Base-by-base conservation (phyloP, 2,329 filamentous ascomycete genomes). In the Aspergillus uvarum region DNA sequence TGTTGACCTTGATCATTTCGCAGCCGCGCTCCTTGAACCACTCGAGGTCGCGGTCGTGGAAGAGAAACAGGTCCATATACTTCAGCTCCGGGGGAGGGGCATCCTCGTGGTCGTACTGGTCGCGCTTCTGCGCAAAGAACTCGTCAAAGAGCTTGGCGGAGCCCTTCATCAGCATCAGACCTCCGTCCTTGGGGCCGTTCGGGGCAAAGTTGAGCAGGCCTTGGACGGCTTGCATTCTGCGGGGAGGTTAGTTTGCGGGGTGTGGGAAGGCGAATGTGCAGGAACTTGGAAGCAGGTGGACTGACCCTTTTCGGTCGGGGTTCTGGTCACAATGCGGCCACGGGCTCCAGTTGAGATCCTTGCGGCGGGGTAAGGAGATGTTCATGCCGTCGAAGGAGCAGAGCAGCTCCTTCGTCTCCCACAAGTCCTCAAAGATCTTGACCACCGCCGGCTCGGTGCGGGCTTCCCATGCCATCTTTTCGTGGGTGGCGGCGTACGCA, bases 391-490 rank as follows among this genome's bases (percentile, higher is more conserved):
- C 68, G 51, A 70, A 71, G n/a, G 64, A 67, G 50, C 61, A 60
- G 22, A 69, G 51, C 21, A 71, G 59, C 47, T 71, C 64, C 12
- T 69, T 60, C 2, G 65, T 70, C 2, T 59, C 65, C 77, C 77
- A 81, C 5, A 81, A 67, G 61, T 77, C 74, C 47, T 70, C 68
- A 56, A 81, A 81, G 0, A 74, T 67, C 5, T 76, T 71, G 47
- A 80, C 61, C 5, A 81, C 69, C 2, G 66, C 70, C 8, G 76
- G 77, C 59, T 80, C 78, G 12, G 56, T 62, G 32, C 3, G 29
- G 29, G 76, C 75, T 24, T 80, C 78, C 79, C 78, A 81, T 2
- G 76, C 70, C 61, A 76, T 75, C 63, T 78, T 75, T 65, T 80
- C 78, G 48, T 80, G 77, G 3, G 72, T 66, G 2, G 71, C 70